A percentile compares a stretch with the other conserved stretches of the same genome.
These are phyloP conservation scores for Candida manassasensis DNA, from an alignment of 805 yeast species.

Conservation along the genomic window DNA sequence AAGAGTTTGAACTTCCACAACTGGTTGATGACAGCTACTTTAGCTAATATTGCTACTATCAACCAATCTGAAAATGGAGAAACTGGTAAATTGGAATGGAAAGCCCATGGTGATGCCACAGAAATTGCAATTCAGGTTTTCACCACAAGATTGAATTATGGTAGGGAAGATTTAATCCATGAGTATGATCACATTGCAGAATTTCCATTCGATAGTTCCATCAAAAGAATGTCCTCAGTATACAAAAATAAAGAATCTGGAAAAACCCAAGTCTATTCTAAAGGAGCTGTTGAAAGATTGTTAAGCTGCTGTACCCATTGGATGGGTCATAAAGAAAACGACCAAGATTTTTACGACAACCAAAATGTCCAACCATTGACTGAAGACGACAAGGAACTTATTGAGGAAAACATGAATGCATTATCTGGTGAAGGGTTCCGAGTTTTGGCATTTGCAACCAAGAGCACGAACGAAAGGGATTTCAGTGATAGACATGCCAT, in stretches of 20 bases:
- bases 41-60: constrained; percentile 40
- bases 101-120: constrained; percentile 72
- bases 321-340: constrained; percentile 35
- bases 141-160: constrained; percentile 51
- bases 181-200: constrained; percentile 49
- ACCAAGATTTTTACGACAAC: constrained; percentile 15
- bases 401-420: constrained; percentile 54
- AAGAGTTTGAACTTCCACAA: constrained; percentile 15
- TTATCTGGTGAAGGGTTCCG: constrained; percentile 65
- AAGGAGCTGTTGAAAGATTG: constrained; percentile 76
- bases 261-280: constrained; percentile 40
- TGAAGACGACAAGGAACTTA: constrained; percentile 31
- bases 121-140: constrained; percentile 85
- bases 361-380: constrained; percentile 27
- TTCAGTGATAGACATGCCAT: constrained; percentile 30
- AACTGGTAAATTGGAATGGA: constrained; percentile 31
- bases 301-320: constrained; percentile 52
- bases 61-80: constrained; percentile 24
- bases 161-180: constrained; percentile 42
- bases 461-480: constrained; percentile 17
- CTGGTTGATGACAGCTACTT: constrained; percentile 32
- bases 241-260: constrained; percentile 28
- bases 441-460: constrained; percentile 66
- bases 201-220: constrained; percentile 70
- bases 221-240: constrained; percentile 68